Percentiles rank a stretch among this genome's conserved stretches.
Conservation (phyloP, 1,284 basidiomycete genomes). For the Kwoniella shivajii region DNA sequence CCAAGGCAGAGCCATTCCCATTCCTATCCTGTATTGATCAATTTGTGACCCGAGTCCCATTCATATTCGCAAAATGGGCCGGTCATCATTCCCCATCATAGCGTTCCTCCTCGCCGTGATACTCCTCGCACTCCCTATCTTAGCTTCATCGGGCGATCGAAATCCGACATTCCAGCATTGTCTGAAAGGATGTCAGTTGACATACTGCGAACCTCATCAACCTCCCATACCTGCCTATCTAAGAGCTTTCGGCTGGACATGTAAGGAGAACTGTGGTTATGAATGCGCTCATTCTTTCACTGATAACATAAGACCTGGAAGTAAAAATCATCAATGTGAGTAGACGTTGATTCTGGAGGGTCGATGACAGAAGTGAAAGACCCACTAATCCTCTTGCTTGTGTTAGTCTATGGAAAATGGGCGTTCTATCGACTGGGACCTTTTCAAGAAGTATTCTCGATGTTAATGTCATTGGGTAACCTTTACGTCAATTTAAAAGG, state of each 20-base stretch:
- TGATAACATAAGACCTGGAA: slow-evolving; percentile 58
- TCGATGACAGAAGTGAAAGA: neutral
- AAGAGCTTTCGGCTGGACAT: slow-evolving; percentile 65
- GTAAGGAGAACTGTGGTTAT: slow-evolving; percentile 85
- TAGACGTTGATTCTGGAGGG: neutral
- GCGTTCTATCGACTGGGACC: slow-evolving; percentile 83
- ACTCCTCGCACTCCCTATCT: slow-evolving; percentile 12
- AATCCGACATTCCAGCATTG: slow-evolving; percentile 62
- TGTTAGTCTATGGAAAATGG: slow-evolving; percentile 89
- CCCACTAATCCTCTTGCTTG: too few species aligned
- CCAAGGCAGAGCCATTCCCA: too few species aligned
- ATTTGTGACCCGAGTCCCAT: too few species aligned
- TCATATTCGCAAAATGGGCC: too few species aligned
- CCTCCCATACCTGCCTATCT: slow-evolving; percentile 57
- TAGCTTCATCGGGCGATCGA: slow-evolving; percentile 64
- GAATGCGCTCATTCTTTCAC: slow-evolving; percentile 84
- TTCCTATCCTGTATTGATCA: too few species aligned
- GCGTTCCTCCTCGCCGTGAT: slow-evolving; percentile 16
- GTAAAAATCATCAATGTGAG: slow-evolving; percentile 65
- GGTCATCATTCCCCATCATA: neutral
- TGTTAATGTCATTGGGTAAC: slow-evolving; percentile 82
- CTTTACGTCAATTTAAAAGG: slow-evolving; percentile 71
- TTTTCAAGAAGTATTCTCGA: slow-evolving; percentile 92
- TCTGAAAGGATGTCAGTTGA: slow-evolving; percentile 47
- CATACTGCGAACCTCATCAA: slow-evolving; percentile 55